These are phyloP conservation scores for Penicillium silybi DNA, from an alignment of 495 filamentous ascomycete genomes.

Conservation along the genomic window DNA sequence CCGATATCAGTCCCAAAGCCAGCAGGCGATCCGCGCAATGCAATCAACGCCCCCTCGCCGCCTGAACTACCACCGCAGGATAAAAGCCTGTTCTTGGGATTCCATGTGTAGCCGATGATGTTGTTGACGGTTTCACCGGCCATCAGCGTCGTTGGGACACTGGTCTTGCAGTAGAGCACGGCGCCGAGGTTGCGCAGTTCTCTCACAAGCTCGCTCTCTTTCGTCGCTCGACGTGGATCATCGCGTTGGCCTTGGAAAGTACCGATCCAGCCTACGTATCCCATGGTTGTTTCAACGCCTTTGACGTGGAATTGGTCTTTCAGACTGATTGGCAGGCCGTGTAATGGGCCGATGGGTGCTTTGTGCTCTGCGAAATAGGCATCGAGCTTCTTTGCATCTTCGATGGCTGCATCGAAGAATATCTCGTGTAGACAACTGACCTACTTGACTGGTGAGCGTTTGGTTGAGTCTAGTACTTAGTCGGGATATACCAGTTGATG, in stretches of 20 bases:
- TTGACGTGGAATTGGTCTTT: conserved; percentile 72
- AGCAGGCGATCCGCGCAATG: conserved; percentile 49
- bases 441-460: conserved; percentile 15
- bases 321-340: conserved; percentile 62
- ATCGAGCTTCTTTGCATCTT: conserved; percentile 57
- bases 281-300: conserved; percentile 62
- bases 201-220: conserved; percentile 49
- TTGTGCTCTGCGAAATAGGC: conserved; percentile 46
- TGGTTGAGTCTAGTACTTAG: not conserved
- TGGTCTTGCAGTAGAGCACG: conserved; percentile 63
- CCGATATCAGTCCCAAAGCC: conserved; percentile 71
- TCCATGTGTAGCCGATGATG: conserved; percentile 49
- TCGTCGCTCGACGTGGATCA: conserved; percentile 30
- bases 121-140: conserved; percentile 56
- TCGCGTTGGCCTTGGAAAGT: conserved; percentile 48
- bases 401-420: conserved; percentile 59
- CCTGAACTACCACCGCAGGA: conserved; percentile 56
- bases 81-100: conserved; percentile 46
- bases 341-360: conserved; percentile 52
- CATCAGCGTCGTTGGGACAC: conserved; percentile 60
- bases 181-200: conserved; percentile 57
- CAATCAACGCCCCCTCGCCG: conserved; percentile 59
- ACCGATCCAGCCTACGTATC: conserved; percentile 51
- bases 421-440: conserved; percentile 60
- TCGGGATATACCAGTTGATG: conserved; percentile 46